Conservation (phyloP, 768 basidiomycete species). For the Suillus sp. region DNA sequence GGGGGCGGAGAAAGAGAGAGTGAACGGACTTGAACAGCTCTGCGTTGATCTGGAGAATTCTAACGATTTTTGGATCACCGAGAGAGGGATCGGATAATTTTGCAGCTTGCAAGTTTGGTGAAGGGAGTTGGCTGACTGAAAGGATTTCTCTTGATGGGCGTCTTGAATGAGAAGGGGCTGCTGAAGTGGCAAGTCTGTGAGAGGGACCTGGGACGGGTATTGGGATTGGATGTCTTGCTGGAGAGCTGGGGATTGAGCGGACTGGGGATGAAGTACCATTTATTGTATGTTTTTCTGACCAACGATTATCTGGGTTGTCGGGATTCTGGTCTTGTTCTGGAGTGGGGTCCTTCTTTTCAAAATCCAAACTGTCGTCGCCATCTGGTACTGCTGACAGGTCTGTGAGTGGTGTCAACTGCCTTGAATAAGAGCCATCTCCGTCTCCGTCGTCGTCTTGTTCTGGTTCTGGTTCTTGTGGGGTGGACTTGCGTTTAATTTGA, state of each 20-base stretch:
- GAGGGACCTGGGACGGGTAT: conserved; percentile 24
- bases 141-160: conserved; percentile 29
- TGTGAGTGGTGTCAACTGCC: conserved; percentile 72
- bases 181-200: conserved; percentile 19
- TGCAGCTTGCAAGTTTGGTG: conserved; percentile 24
- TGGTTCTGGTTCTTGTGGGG: conserved; percentile 23
- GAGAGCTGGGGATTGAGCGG: conserved; percentile 16
- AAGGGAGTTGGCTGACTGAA: conserved; percentile 30
- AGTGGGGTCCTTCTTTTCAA: conserved; percentile 20
- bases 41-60: conserved; percentile 66
- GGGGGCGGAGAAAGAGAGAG: conserved; percentile 6
- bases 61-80: conserved; percentile 53
- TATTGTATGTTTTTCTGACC: conserved; percentile 22
- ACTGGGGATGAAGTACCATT: conserved; percentile 26
- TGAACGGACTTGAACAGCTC: conserved; percentile 65
- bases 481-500: conserved; percentile 26
- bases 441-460: conserved; percentile 42
- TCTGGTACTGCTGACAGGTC: conserved; percentile 73
- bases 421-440: conserved; percentile 47
- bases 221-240: conserved; percentile 3
- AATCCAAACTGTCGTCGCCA: conserved; percentile 43
- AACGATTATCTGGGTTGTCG: conserved; percentile 12
- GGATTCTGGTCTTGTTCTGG: conserved; percentile 25
- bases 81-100: conserved; percentile 19
- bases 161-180: conserved; percentile 31